phyloP scores from a whole-genome alignment of 2,329 filamentous ascomycete species.

The Penicillium vulpinum region DNA sequence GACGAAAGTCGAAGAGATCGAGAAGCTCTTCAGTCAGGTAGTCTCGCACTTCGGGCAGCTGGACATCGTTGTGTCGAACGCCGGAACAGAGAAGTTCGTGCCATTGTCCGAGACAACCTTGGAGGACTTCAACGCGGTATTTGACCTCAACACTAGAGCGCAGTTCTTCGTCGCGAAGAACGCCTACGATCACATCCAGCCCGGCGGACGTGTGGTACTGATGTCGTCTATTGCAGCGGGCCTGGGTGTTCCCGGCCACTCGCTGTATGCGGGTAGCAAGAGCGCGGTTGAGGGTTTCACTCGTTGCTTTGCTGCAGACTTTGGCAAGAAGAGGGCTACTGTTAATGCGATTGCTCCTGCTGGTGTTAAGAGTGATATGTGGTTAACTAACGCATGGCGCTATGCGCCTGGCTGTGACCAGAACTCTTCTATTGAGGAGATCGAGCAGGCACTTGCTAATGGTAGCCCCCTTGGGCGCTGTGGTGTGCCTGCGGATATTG shows the following conservation, averaged over 20 bases:
- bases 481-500: slow-evolving; percentile 60
- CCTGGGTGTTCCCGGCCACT: slow-evolving; percentile 68
- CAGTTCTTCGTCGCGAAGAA: slow-evolving; percentile 65
- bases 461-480: slow-evolving; percentile 62
- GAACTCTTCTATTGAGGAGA: slow-evolving; percentile 49
- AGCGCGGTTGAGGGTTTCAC: slow-evolving; percentile 76
- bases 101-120: slow-evolving; percentile 25
- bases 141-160: slow-evolving; percentile 62
- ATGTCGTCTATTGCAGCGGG: slow-evolving; percentile 70
- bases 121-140: slow-evolving; percentile 52
- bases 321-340: slow-evolving; percentile 55
- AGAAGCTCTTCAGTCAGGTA: slow-evolving; percentile 63
- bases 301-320: slow-evolving; percentile 71
- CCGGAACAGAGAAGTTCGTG: slow-evolving; percentile 48
- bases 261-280: slow-evolving; percentile 74
- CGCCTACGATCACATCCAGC: slow-evolving; percentile 68
- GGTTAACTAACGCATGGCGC: slow-evolving; percentile 67
- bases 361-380: slow-evolving; percentile 61
- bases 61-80: slow-evolving; percentile 52
- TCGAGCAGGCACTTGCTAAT: slow-evolving; percentile 57
- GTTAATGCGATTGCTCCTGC: slow-evolving; percentile 30
- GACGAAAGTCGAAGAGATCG: slow-evolving; percentile 63
- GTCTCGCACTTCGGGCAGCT: slow-evolving; percentile 54
- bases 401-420: slow-evolving; percentile 56
- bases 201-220: slow-evolving; percentile 71